Base-by-base conservation (phyloP, 164 flowering plant species). In the Magnolia kwangsiensis region DNA sequence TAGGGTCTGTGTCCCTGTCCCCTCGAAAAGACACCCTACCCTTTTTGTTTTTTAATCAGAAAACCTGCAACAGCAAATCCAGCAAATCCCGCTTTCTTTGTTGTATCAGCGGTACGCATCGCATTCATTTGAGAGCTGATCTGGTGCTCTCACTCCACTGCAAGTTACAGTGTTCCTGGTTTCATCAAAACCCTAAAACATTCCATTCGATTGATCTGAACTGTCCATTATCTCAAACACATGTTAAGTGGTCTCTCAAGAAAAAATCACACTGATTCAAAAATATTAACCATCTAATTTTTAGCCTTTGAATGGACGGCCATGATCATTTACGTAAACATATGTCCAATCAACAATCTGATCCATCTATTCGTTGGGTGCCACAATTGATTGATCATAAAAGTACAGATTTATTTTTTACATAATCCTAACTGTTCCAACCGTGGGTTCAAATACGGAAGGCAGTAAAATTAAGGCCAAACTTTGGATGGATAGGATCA, bases 1-100 rank as follows among this genome's bases (percentile, higher is more conserved):
- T 37, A 37, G 45, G 61, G 18, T 55, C 61, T 55, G 75, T 24
- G 7, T 3, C 16, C n/a, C 20, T 79, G 82, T 77, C 79, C 71
- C 81, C 78, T 21, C 59, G 0, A 74, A 51, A 23, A 75, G 73
- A 59, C 78, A 64, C 29, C 68, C 58, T 11, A 11, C 61, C 61
- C 61, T 8, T 55, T 72, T 68, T 31, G 63, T 70, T n/a, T 50
- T 72, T 58, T 71, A 75, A 63, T 69, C 58, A 23, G 58, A 76
- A 70, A 65, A 72, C 65, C 76, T 67, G 27, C 68, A 63, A 75
- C 76, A 82, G 51, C 76, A 75, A 75, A 82, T 82, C 84, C 75
- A 82, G 84, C 82, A 82, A 80, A 82, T 82, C 85, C 82, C 81
- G 79, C 74, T 69, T 68, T 69, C 49, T 51, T 55, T 80, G 81